Evolutionary conservation across 2,329 filamentous ascomycete genomes (phyloP), one percentile per base, ranked within the genome.

Genomic region (Monosporascus sp.): DNA sequence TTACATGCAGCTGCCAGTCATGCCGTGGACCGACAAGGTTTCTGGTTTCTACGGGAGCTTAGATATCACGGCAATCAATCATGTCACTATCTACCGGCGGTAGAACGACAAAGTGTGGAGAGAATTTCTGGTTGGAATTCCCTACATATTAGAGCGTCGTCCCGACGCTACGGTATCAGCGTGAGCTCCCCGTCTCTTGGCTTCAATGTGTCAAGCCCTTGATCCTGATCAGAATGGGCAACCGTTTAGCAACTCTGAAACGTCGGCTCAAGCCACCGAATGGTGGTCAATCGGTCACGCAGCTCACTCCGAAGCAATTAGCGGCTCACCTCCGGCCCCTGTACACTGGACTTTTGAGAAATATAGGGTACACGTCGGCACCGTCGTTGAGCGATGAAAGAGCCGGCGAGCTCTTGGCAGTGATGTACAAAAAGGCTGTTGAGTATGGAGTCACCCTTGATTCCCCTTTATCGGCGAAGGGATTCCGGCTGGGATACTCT

Each of bases 331-430:
- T 46, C 15, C 43, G 2, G 14, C 43, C 43, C 14, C 14, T 46
- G 43, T 46, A 46, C 43, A 28, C 22, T 26, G 43, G 15, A 22
- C 43, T 46, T 18, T 4, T 46, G 7, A 17, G 22, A 7, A 17
- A 31, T 24, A 22, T 46, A 24, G 24, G 24, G 2, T 46, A 46
- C 43, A 26, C 22, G 22, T 22, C 43, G 9, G 61, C 58, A 43
- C 67, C 67, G 37, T 64, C 68, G 37, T 65, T 60, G 6, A 70
- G 56, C 3, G 68, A 60, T 5, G 68, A 68, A 22, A 70, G 62
- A 52, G 61, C 67, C 55, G 67, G 22, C 62, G 45, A 63, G 67
- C 40, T 69, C 61, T 6, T 51, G 26, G 5, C 61, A 51, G 15
- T 65, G 55, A 60, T 60, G 58, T 50, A 59, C 46, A 52, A 47